Percentiles rank a stretch among this genome's conserved stretches.
These are phyloP conservation scores for Mimosa pudica DNA, from an alignment of 306 rosid genomes.

Conservation along the genomic window DNA sequence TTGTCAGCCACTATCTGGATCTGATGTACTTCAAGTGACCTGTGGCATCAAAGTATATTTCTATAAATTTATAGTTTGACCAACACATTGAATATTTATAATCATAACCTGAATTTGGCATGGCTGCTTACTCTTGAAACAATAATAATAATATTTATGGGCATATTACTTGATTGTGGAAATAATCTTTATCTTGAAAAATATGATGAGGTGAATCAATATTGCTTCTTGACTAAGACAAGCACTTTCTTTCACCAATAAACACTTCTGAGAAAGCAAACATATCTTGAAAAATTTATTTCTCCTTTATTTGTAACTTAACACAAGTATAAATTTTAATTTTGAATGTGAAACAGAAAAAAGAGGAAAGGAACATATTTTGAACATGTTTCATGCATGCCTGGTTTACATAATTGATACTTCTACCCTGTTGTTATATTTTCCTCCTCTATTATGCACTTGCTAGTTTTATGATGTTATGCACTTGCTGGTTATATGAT, in stretches of 20 bases:
- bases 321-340: too few species aligned
- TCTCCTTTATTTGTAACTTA: too few species aligned
- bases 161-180: background rate
- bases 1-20: background rate
- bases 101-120: background rate
- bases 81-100: background rate
- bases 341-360: too few species aligned
- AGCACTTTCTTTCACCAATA: background rate
- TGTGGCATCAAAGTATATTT: background rate
- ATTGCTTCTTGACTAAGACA: background rate
- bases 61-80: background rate
- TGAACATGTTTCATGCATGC: too few species aligned
- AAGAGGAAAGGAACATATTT: too few species aligned
- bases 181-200: slow-evolving; percentile 4
- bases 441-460: too few species aligned
- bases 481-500: too few species aligned
- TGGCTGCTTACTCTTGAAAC: background rate
- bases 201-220: background rate
- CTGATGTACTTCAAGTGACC: background rate
- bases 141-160: background rate
- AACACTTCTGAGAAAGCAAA: background rate
- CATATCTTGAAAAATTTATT: too few species aligned
- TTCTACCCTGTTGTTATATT: too few species aligned
- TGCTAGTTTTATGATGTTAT: too few species aligned
- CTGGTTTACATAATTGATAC: too few species aligned